Evolutionary conservation across 108 stramenopile species (phyloP).

Genomic region (Fragilaria radians): DNA sequence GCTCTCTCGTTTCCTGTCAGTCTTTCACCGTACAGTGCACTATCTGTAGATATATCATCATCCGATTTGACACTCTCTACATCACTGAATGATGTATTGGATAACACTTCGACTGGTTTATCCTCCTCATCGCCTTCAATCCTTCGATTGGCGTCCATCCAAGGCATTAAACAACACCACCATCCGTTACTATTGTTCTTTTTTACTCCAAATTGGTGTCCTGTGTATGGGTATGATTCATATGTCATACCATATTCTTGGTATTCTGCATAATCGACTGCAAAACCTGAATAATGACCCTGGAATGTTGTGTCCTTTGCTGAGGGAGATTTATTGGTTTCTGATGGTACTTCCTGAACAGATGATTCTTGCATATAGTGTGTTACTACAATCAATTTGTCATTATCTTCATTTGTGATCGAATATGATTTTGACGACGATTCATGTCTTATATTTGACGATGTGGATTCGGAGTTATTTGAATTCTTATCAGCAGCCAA

Average conservation of each 20-base stretch:
- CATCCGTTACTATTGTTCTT: background rate
- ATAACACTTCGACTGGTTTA: background rate
- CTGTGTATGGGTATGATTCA: background rate
- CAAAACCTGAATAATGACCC: background rate
- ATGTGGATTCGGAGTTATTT: too few species aligned
- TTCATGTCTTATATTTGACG: too few species aligned
- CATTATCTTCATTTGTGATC: too few species aligned
- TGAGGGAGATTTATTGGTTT: background rate
- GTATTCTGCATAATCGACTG: background rate
- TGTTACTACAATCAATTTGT: too few species aligned
- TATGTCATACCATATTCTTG: background rate
- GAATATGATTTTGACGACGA: too few species aligned
- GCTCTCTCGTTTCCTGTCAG: slow-evolving; percentile 31
- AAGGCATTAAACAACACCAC: background rate
- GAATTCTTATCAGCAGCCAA: background rate
- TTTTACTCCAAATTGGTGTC: background rate
- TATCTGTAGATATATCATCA: slow-evolving; percentile 19
- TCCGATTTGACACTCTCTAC: slow-evolving; percentile 10
- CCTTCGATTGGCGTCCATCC: background rate
- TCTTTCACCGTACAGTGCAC: slow-evolving; percentile 34
- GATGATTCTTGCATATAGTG: too few species aligned
- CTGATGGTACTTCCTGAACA: too few species aligned
- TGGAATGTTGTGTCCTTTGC: background rate
- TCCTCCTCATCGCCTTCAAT: background rate
- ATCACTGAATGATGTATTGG: background rate